Conservation (phyloP, 768 basidiomycete species). For the Suillus occidentalis region DNA sequence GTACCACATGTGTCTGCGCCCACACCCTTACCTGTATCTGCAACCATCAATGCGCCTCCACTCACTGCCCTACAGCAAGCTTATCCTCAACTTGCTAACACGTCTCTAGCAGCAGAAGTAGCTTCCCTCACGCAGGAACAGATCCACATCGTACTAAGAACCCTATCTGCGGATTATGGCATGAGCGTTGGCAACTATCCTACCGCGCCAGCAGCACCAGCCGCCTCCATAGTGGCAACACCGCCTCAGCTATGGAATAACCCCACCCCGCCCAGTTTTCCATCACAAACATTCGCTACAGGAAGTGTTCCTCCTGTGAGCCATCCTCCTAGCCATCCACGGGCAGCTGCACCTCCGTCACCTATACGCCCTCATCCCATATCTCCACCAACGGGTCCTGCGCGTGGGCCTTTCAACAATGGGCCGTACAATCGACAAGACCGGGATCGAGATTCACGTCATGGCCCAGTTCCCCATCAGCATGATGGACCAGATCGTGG, state of each 20-base stretch:
- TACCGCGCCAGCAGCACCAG: constrained; percentile 28
- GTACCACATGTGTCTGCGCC: constrained; percentile 16
- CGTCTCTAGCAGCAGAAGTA: constrained; percentile 67
- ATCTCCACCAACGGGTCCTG: constrained; percentile 16
- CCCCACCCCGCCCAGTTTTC: constrained; percentile 12
- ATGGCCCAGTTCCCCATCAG: constrained; percentile 21
- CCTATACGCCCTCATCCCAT: constrained; percentile 15
- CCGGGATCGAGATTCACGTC: constrained; percentile 24
- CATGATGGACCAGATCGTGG: constrained; percentile 38
- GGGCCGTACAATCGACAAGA: constrained; percentile 30
- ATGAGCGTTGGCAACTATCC: constrained; percentile 31
- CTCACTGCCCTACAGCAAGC: constrained; percentile 27
- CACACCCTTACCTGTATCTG: not conserved
- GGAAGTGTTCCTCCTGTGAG: constrained; percentile 21
- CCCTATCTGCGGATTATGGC: constrained; percentile 47
- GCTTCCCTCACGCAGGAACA: constrained; percentile 77
- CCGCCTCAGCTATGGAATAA: constrained; percentile 23
- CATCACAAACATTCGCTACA: constrained; percentile 13
- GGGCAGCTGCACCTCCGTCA: constrained; percentile 28
- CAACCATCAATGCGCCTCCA: constrained; percentile 3
- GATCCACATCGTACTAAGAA: constrained; percentile 64
- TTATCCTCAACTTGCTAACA: constrained; percentile 41
- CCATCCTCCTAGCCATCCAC: constrained; percentile 18
- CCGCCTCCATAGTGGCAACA: constrained; percentile 24
- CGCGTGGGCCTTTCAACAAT: constrained; percentile 26